Base-by-base conservation (phyloP, 2,329 filamentous ascomycete species). In the Karstenula rhodostoma region DNA sequence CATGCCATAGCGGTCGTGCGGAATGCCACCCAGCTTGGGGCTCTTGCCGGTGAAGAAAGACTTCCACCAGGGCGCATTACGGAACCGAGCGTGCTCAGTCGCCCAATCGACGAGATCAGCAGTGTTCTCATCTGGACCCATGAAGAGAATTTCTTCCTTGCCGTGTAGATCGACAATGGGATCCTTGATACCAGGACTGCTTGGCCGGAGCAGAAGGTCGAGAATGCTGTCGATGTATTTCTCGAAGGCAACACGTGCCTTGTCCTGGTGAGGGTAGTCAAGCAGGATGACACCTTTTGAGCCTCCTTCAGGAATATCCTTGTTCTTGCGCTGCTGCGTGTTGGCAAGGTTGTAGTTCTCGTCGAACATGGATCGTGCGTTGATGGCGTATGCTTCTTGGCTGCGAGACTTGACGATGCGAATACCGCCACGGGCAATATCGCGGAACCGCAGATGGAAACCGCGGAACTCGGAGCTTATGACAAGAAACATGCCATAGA, bases 1-100 rank as follows among this genome's bases (percentile, higher is more conserved):
- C 95, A 99, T 99, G 72, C 95, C 95, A 75, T 99, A 99, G 43
- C 85, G 82, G 77, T 99, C 95, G 79, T 99, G 95, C 40, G 95
- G 95, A 69, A 99, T 99, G 75, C 95, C 95, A 65, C 95, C 95
- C 15, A 99, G 86, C 80, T 91, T 95, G 56, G 93, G 95, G 69
- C 93, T 97, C 86, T 99, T 99, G 74, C 95, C 95, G 2, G 95
- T 99, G 85, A 99, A 99, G 87, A 99, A 99, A 0, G 95, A 99
- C 85, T 99, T 99, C 95, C 95, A 99, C 93, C 94, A 99, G 29
- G 93, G 93, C 4, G 95, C 95, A 48, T 93, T 93, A 70, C 95
- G 89, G 63, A 83, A 83, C 55, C 93, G 88, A 62, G 95, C 95
- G 78, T 99, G 95, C 79, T 95, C 90, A 1, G 95, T 99, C n/a